Evolutionary conservation across 2,329 filamentous ascomycete genomes (phyloP).

Genomic region (Fusarium sp.): DNA sequence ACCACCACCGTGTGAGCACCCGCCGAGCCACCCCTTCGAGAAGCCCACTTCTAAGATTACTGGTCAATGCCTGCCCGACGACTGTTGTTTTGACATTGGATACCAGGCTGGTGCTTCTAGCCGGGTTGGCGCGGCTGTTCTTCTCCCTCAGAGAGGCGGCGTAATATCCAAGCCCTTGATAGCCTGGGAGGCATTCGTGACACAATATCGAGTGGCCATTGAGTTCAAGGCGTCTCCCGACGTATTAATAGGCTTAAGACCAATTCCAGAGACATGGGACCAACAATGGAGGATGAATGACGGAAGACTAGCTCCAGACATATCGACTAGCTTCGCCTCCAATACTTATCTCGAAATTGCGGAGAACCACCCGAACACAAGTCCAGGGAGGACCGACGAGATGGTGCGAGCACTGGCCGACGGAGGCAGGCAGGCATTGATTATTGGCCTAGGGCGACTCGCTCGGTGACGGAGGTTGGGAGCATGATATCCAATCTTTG

Average conservation of each 20-base stretch:
- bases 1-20: constrained; percentile 23
- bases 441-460: constrained; percentile 15
- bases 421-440: background rate
- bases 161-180: background rate
- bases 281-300: background rate
- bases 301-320: constrained; percentile 29
- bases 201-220: constrained; percentile 16
- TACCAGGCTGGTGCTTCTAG: background rate
- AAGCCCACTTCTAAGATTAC: constrained; percentile 43
- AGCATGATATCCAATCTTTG: constrained; percentile 36
- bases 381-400: constrained; percentile 7
- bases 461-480: constrained; percentile 2
- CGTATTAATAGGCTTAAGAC: background rate
- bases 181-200: constrained; percentile 6
- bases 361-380: constrained; percentile 12
- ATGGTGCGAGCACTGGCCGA: constrained; percentile 32
- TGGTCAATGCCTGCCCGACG: constrained; percentile 40
- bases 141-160: background rate
- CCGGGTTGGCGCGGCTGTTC: background rate
- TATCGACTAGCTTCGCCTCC: background rate
- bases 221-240: constrained; percentile 8
- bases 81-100: background rate
- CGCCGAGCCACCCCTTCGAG: constrained; percentile 6
- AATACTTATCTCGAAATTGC: constrained; percentile 19
- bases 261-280: constrained; percentile 14